These are phyloP conservation scores for Colletotrichum truncatum DNA, from an alignment of 2,329 filamentous ascomycete genomes.

Conservation along the genomic window DNA sequence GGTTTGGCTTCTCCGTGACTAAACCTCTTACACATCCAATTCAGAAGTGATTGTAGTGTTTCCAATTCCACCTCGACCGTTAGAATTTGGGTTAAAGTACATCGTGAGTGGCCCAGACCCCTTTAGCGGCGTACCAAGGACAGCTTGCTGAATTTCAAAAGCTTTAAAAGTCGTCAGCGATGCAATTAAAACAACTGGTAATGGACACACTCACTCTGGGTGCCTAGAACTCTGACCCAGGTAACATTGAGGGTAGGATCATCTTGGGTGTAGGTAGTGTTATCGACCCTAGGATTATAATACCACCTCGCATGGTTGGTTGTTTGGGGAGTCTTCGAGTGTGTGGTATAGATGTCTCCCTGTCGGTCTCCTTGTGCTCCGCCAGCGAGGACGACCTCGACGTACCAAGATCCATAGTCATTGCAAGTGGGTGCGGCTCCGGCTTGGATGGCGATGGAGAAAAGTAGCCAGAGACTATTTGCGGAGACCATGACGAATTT, in stretches of 20 bases:
- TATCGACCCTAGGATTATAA: neutral
- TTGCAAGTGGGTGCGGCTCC: neutral
- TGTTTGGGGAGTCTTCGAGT: neutral
- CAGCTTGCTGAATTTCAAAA: neutral
- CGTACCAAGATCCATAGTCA: slow-evolving; percentile 7
- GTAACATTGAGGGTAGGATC: slow-evolving; percentile 4
- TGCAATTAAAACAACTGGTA: neutral
- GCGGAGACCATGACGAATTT: neutral
- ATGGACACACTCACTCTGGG: neutral
- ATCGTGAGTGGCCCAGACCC: neutral
- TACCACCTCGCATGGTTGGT: neutral
- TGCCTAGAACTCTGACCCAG: neutral
- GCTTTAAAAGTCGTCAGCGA: neutral
- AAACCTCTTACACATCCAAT: neutral
- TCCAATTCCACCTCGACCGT: neutral
- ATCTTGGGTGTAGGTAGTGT: neutral
- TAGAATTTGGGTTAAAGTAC: neutral
- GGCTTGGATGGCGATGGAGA: neutral
- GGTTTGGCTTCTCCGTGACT: too few species aligned
- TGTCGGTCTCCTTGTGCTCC: neutral
- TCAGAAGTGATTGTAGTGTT: neutral
- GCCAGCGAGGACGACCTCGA: neutral
- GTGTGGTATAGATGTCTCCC: neutral
- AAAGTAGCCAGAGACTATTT: neutral
- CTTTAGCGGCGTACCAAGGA: neutral